Evolutionary conservation across 2,329 filamentous ascomycete genomes (phyloP).

Genomic region (Sporothrix variecibatus): DNA sequence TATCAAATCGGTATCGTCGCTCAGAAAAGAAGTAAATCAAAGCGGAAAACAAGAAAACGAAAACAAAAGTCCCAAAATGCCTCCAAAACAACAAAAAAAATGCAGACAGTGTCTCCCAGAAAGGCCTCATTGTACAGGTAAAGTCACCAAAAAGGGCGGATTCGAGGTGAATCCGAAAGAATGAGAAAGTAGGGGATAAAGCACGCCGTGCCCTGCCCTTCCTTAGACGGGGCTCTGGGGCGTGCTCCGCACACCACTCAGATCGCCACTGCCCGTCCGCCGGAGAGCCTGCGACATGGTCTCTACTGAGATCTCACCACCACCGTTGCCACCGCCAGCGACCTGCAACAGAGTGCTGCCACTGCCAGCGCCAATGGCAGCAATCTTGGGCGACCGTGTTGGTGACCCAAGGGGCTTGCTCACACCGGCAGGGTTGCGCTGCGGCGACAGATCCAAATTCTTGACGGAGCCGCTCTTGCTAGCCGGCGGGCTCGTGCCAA

Average conservation of each 20-base stretch:
- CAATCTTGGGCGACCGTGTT: conserved; percentile 30
- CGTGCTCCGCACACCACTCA: conserved; percentile 59
- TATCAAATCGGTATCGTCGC: conserved; percentile 26
- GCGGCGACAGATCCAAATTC: conserved; percentile 70
- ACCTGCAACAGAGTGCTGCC: not conserved
- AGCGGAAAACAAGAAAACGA: not conserved
- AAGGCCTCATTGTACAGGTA: not conserved
- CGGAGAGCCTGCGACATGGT: conserved; percentile 90
- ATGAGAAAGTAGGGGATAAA: conserved; percentile 9
- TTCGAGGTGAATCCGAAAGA: not conserved
- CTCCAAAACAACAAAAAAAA: not conserved
- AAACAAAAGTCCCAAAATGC: not conserved
- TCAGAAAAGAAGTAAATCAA: conserved; percentile 17
- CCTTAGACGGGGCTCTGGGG: conserved; percentile 56
- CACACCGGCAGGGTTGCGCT: conserved; percentile 42
- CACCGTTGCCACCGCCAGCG: conserved; percentile 31
- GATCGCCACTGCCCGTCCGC: conserved; percentile 80
- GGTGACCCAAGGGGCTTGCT: conserved; percentile 61
- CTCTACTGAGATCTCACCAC: conserved; percentile 80
- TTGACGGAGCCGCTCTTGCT: conserved; percentile 76
- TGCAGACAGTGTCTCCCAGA: not conserved
- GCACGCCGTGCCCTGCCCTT: not conserved
- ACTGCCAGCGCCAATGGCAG: conserved; percentile 32
- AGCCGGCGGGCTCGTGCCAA: conserved; percentile 69
- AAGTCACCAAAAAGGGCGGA: not conserved